Evolutionary conservation across 768 basidiomycete genomes (phyloP).

Genomic region (Pholiota molesta): DNA sequence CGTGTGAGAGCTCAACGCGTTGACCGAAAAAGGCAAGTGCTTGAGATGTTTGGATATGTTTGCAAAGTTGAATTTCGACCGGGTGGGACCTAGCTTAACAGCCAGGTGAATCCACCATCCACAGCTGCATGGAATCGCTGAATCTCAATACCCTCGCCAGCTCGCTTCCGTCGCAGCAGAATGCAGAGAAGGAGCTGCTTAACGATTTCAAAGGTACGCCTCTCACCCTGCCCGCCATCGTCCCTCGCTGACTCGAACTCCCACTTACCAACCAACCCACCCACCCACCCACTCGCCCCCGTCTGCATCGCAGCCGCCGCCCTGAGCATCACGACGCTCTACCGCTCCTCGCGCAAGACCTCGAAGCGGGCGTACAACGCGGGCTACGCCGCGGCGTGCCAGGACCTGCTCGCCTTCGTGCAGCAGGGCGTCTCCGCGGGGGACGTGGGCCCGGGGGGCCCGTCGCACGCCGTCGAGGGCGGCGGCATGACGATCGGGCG

Average conservation of each 20-base stretch:
- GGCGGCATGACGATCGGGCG: slow-evolving; percentile 75
- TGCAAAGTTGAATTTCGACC: too few relatives aligned
- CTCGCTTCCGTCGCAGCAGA: slow-evolving; percentile 76
- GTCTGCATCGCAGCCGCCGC: slow-evolving; percentile 63
- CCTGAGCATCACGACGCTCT: slow-evolving; percentile 82
- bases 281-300: too few relatives aligned
- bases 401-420: slow-evolving; percentile 80
- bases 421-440: slow-evolving; percentile 78
- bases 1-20: too few relatives aligned
- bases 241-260: slow-evolving; percentile 2
- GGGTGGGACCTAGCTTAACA: too few relatives aligned
- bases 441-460: slow-evolving; percentile 42
- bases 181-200: slow-evolving; percentile 78
- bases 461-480: slow-evolving; percentile 48
- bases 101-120: not conserved
- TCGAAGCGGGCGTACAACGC: slow-evolving; percentile 82
- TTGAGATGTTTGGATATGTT: too few relatives aligned
- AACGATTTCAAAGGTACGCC: slow-evolving; percentile 79
- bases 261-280: not conserved
- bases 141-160: slow-evolving; percentile 79
- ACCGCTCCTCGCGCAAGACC: slow-evolving; percentile 75
- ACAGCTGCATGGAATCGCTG: slow-evolving; percentile 64
- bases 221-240: slow-evolving; percentile 15
- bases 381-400: slow-evolving; percentile 79
- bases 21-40: too few relatives aligned